Evolutionary conservation across 352 stramenopile genomes (phyloP), one percentile per base, ranked within the genome.

Genomic region (Globisporangium echinulatum): DNA sequence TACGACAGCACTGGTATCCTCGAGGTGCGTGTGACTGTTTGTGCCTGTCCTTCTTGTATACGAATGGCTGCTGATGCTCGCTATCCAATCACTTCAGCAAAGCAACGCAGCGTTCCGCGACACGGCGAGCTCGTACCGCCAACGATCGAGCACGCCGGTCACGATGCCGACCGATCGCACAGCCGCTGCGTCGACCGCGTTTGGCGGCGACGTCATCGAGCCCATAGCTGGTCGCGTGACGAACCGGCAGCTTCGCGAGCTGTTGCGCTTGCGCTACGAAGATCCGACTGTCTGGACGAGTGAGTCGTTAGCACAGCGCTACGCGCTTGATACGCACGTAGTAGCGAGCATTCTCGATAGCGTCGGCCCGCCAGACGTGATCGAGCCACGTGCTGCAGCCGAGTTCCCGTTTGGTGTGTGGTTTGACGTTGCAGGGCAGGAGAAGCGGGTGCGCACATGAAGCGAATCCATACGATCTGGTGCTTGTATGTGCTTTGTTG

Each of bases 181-280:
- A 10, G 67, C 48, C 1, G 75, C 72, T 9, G 75, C 68, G 37
- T 66, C 60, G 7, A 39, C 60, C 4, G 70, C 70, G 2, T 85
- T 75, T 47, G 71, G 74, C 7, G 65, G 67, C 10, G 54, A 73
- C 0, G 67, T 72, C 38, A 58, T 78, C n/a, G 56, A 76, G 17
- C 61, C 70, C 38, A 63, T 82, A 25, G 63, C 66, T 0, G 77
- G 81, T 13, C 78, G 81, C 6, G 42, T 90, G n/a, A 78, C 77
- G 10, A 77, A 75, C 53, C 64, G 69, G 42, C 66, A 90, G 15
- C 58, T 90, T 61, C 70, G 81, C 3, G 74, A 75, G 38, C 43
- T 90, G 48, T 64, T 90, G 54, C 75, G 78, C 25, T 60, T 88
- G 51, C 74, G 85, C 54, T 88, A 90, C 64, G 78, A 87, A 59